phyloP scores from a whole-genome alignment of 2,329 filamentous ascomycete species.

The Fusarium compactum region DNA sequence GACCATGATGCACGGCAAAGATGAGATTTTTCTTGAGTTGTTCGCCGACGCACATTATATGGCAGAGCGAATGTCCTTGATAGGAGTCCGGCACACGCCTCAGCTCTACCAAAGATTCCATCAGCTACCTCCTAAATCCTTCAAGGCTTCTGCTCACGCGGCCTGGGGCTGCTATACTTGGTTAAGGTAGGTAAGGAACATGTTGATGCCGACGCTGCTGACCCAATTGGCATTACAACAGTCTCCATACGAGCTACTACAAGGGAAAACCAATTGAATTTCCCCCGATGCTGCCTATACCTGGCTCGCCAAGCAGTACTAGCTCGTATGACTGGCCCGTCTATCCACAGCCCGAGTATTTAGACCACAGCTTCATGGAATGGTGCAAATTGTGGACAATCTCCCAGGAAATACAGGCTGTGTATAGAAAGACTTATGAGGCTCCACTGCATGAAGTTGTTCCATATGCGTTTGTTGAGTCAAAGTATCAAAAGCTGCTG shows the following conservation, averaged over 20 bases:
- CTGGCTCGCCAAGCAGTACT: not conserved
- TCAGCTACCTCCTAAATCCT: not conserved
- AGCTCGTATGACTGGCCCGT: not conserved
- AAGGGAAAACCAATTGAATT: not conserved
- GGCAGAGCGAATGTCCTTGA: not conserved
- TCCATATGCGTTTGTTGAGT: not conserved
- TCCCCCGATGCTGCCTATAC: not conserved
- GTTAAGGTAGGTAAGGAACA: not conserved
- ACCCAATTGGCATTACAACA: too few species aligned
- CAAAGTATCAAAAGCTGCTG: not conserved
- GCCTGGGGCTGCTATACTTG: not conserved
- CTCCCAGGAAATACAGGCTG: not conserved
- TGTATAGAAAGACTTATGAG: not conserved
- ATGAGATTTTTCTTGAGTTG: not conserved
- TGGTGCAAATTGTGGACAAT: not conserved
- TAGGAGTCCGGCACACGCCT: not conserved
- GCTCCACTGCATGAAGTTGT: not conserved
- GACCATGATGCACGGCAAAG: not conserved
- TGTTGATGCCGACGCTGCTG: accelerated
- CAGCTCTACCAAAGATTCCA: not conserved
- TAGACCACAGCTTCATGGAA: not conserved
- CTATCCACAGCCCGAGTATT: not conserved
- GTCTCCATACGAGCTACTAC: not conserved
- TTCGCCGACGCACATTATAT: not conserved
- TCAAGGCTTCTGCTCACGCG: not conserved